Conservation (phyloP, 192 early-diverging fungal species). For the Chytriomyces sp. region DNA sequence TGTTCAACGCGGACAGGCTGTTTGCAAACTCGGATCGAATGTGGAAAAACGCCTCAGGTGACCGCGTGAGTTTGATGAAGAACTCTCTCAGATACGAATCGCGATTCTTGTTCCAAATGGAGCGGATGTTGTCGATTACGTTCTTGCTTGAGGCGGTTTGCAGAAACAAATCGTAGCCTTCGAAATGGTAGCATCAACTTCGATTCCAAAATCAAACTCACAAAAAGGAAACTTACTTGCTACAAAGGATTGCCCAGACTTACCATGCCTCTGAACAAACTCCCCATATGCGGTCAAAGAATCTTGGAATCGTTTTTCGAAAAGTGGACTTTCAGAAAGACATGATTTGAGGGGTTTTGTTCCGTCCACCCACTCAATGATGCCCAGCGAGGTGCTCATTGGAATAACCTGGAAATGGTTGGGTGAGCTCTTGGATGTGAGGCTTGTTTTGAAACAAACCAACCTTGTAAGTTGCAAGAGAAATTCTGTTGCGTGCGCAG, state of each 20-base stretch:
- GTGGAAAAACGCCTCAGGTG: slow-evolving; percentile 74
- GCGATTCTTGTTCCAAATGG: slow-evolving; percentile 44
- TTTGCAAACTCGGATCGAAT: slow-evolving; percentile 72
- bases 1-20: slow-evolving; percentile 69
- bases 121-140: slow-evolving; percentile 57
- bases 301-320: slow-evolving; percentile 47
- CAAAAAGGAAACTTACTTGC: background rate
- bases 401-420: slow-evolving; percentile 47
- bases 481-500: slow-evolving; percentile 62
- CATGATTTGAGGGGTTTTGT: slow-evolving; percentile 71
- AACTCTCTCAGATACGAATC: slow-evolving; percentile 59
- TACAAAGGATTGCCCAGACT: slow-evolving; percentile 28
- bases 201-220: background rate
- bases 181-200: background rate
- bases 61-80: slow-evolving; percentile 64
- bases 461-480: slow-evolving; percentile 75
- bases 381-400: slow-evolving; percentile 63
- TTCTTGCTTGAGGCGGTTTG: slow-evolving; percentile 53
- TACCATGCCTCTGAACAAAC: slow-evolving; percentile 56
- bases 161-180: slow-evolving; percentile 66
- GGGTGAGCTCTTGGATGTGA: background rate
- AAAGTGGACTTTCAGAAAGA: slow-evolving; percentile 56
- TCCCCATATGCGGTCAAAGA: slow-evolving; percentile 51
- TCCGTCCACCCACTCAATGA: slow-evolving; percentile 79
- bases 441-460: background rate